Evolutionary conservation across 495 filamentous ascomycete species (phyloP), one percentile per base, ranked within the genome.

Genomic region (Rhypophila decipiens): DNA sequence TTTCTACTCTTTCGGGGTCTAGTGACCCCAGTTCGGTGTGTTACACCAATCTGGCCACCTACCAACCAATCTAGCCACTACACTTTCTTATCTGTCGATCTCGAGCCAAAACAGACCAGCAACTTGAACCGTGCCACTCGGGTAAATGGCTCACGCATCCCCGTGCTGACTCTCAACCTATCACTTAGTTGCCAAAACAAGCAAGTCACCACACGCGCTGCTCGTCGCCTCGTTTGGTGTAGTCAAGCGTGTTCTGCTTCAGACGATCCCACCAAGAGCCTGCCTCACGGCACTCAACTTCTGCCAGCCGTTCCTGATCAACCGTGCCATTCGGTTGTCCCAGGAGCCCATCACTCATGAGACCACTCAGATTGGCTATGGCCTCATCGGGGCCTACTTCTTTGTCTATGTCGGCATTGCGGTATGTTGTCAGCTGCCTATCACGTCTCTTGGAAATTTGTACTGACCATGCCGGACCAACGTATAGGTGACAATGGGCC

Each of bases 291-390:
- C 67, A 0, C 80, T 86, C 58, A 76, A 67, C 42, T 78, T 83
- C 49, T 76, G 73, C 34, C 83, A 86, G 55, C 83, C 84, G 3
- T 70, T 87, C 37, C 68, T 87, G 18, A 69, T 87, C 12, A 68
- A 77, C 38, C 64, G 75, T 9, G 74, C 77, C 0, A 67, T 85
- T 15, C 55, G 52, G 5, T 74, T 66, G 12, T 60, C 61, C n/a
- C 60, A 58, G 10, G 50, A 57, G 23, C 35, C 44, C n/a, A 48
- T 64, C 44, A 55, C 17, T 24, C 27, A 45, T 47, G 54, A 52
- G 15, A 47, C 41, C 69, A 82, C 48, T 49, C 55, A 61, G 24
- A 24, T 71, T 21, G 70, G 75, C 35, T 80, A 84, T 56, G 82
- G 81, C 2, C 59, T 85, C 42, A 82, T 86, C 46, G 82, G 78